Percentiles rank a stretch among this genome's conserved stretches.
Conservation (phyloP, 176 grass and related monocot genomes). For the Triticum timopheevii region DNA sequence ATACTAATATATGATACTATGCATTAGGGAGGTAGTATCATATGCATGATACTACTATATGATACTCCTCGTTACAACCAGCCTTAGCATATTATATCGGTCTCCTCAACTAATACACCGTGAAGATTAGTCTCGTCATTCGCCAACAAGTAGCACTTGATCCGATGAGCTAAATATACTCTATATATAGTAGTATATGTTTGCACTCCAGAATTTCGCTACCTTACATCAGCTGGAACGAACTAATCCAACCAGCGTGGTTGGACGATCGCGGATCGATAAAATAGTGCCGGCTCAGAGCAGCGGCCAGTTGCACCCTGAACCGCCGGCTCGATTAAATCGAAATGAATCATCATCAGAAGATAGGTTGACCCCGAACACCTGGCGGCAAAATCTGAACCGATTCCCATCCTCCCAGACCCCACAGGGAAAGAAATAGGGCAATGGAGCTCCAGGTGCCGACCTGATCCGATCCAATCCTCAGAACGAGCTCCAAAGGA, state of each 20-base stretch:
- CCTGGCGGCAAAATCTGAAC: neutral
- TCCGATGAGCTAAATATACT: neutral
- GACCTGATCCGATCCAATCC: slow-evolving; percentile 25
- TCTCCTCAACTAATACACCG: neutral
- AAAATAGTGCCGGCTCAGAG: neutral
- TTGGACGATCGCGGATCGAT: neutral
- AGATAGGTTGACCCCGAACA: slow-evolving; percentile 4
- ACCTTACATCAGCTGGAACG: neutral
- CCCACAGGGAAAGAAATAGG: neutral
- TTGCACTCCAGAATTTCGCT: neutral
- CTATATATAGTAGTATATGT: neutral
- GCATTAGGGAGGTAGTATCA: too few relatives aligned
- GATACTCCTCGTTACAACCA: too few relatives aligned
- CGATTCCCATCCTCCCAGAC: neutral
- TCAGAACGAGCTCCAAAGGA: neutral
- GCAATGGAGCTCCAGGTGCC: neutral
- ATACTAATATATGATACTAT: too few relatives aligned
- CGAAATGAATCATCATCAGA: neutral
- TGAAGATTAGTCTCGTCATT: neutral
- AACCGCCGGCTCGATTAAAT: slow-evolving; percentile 11
- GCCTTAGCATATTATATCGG: neutral
- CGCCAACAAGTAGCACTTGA: neutral
- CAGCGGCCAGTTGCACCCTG: neutral
- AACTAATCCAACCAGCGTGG: slow-evolving; percentile 7
- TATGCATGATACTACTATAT: too few relatives aligned